Evolutionary conservation across 164 flowering plant species (phyloP).

Genomic region (Platanus orientalis): DNA sequence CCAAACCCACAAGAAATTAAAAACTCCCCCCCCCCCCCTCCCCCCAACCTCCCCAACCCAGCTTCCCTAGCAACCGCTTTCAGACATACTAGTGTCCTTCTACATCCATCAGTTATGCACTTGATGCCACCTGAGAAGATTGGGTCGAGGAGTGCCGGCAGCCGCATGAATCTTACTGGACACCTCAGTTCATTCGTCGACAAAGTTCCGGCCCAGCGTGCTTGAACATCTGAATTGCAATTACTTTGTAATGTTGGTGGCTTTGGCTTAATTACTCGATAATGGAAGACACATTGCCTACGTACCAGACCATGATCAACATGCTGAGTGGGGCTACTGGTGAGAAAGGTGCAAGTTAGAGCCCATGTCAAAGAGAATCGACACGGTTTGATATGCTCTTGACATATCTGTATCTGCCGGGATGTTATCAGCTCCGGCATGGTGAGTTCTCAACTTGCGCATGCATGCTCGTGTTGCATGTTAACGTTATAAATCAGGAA

Average conservation of each 20-base stretch:
- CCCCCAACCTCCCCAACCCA: too few relatives aligned
- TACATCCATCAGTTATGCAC: too few relatives aligned
- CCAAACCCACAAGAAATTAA: too few relatives aligned
- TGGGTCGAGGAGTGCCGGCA: constrained; percentile 41
- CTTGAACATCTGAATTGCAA: constrained; percentile 27
- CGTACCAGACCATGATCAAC: constrained; percentile 33
- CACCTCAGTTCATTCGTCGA: constrained; percentile 26
- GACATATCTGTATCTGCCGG: too few relatives aligned
- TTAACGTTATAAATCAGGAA: too few relatives aligned
- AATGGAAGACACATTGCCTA: constrained; percentile 31
- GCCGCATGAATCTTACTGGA: constrained; percentile 42
- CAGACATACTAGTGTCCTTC: too few relatives aligned
- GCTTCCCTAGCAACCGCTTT: too few relatives aligned
- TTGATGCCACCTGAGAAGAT: constrained; percentile 27
- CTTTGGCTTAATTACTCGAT: constrained; percentile 45
- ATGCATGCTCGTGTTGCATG: too few relatives aligned
- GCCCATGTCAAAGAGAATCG: constrained; percentile 30
- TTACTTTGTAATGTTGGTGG: constrained; percentile 35
- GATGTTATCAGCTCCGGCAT: too few relatives aligned
- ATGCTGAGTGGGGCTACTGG: constrained; percentile 25
- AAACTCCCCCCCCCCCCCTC: too few relatives aligned
- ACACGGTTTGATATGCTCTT: constrained; percentile 27
- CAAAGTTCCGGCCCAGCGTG: constrained; percentile 23
- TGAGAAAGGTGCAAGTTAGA: constrained; percentile 29
- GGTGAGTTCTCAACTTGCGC: too few relatives aligned